These are phyloP conservation scores for Melocanna baccifera DNA, from an alignment of 176 grass and related monocot species.

Conservation along the genomic window DNA sequence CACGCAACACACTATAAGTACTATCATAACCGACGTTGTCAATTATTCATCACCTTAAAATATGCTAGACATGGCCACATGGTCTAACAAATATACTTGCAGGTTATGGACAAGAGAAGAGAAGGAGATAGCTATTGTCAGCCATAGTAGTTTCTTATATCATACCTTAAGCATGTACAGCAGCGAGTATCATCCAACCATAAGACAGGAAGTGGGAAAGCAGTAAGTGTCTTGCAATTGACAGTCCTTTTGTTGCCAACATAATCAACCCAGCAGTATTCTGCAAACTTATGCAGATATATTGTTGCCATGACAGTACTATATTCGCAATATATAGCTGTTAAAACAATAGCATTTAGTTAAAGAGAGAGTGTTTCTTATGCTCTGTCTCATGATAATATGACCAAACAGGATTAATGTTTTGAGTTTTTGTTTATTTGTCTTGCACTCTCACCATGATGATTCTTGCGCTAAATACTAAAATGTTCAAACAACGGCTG, in stretches of 20 bases:
- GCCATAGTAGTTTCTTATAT: conserved; percentile 70
- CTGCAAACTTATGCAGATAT: not conserved
- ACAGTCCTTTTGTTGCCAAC: not conserved
- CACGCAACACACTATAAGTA: too few relatives aligned
- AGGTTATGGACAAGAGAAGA: conserved; percentile 96
- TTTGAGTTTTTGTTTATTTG: not conserved
- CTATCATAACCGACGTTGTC: too few relatives aligned
- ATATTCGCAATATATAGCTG: not conserved
- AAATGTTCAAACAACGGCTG: not conserved
- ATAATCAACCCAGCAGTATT: not conserved
- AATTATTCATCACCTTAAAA: too few relatives aligned
- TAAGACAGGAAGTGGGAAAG: conserved; percentile 58
- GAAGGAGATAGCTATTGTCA: conserved; percentile 82
- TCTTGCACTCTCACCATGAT: not conserved
- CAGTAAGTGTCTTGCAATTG: conserved; percentile 41
- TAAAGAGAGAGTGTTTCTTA: not conserved
- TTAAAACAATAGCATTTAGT: not conserved
- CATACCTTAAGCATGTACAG: conserved; percentile 67
- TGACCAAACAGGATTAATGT: not conserved
- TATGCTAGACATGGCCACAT: too few relatives aligned
- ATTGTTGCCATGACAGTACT: not conserved
- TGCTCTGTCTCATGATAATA: not conserved
- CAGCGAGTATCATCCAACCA: conserved; percentile 57
- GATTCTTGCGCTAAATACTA: not conserved
- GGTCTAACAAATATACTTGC: too few relatives aligned